Conservation (phyloP, 208 protist species). For the Acanthamoeba royreba region DNA sequence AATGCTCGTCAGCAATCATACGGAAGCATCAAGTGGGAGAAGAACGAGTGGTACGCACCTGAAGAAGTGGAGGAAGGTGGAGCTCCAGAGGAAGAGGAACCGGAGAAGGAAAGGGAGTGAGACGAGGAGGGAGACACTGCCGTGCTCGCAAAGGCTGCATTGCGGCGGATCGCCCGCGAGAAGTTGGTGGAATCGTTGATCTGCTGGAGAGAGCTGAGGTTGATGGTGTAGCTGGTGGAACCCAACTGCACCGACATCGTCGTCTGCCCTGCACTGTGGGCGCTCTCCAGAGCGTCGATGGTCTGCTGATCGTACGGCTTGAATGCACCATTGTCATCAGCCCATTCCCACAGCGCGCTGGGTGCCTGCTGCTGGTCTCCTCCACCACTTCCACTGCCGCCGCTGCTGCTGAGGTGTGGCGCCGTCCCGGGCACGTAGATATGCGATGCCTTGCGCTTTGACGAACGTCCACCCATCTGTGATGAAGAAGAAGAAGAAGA, state of each 20-base stretch:
- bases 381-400: no score
- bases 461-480: neutral
- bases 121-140: neutral
- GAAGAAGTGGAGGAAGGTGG: neutral
- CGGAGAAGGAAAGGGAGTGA: neutral
- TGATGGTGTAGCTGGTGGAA: neutral
- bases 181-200: neutral
- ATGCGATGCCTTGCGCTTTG: neutral
- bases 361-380: neutral
- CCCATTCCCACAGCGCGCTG: neutral
- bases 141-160: neutral
- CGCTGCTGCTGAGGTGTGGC: neutral
- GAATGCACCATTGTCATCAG: neutral
- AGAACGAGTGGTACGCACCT: neutral
- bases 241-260: neutral
- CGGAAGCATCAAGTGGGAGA: neutral
- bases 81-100: neutral
- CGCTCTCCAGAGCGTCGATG: neutral
- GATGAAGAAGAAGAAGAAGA: neutral
- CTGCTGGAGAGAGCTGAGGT: neutral
- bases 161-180: neutral
- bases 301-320: neutral
- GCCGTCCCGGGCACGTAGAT: neutral
- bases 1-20: neutral
- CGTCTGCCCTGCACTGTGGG: neutral